These are phyloP conservation scores for Podila verticillata DNA, from an alignment of 192 early-diverging fungal species.

Conservation along the genomic window DNA sequence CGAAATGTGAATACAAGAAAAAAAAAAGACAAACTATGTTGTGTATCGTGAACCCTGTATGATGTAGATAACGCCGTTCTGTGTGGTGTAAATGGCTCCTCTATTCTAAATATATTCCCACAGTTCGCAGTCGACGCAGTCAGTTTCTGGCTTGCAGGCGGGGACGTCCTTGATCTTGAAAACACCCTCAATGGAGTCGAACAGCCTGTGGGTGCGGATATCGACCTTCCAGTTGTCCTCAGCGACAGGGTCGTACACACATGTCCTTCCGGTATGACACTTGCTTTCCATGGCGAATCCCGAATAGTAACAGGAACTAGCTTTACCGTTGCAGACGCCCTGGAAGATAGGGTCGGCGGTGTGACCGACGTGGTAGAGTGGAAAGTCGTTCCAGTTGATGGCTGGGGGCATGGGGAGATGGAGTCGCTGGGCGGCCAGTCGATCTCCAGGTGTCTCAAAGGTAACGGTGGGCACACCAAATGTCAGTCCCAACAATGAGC, in stretches of 20 bases:
- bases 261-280: conserved; percentile 63
- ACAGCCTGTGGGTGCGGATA: conserved; percentile 83
- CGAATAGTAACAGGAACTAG: conserved; percentile 74
- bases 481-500: conserved; percentile 80
- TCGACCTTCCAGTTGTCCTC: conserved; percentile 72
- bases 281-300: conserved; percentile 78
- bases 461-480: conserved; percentile 85
- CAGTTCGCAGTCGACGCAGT: conserved; percentile 82
- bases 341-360: conserved; percentile 91
- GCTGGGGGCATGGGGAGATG: conserved; percentile 77
- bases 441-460: conserved; percentile 88
- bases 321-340: conserved; percentile 78
- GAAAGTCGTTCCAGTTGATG: conserved; percentile 64
- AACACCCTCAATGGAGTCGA: conserved; percentile 77
- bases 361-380: conserved; percentile 94
- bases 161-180: conserved; percentile 58
- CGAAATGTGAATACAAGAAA: too few species aligned
- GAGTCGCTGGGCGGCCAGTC: conserved; percentile 76
- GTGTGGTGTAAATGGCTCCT: too few species aligned
- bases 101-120: conserved; percentile 70
- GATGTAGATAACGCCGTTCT: too few species aligned
- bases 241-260: conserved; percentile 76
- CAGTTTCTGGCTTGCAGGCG: conserved; percentile 57
- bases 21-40: too few species aligned
- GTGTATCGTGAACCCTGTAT: too few species aligned